Percentiles rank a stretch among this genome's conserved stretches.
Conservation (phyloP, 352 stramenopile species). For the Blastocystis sp. region DNA sequence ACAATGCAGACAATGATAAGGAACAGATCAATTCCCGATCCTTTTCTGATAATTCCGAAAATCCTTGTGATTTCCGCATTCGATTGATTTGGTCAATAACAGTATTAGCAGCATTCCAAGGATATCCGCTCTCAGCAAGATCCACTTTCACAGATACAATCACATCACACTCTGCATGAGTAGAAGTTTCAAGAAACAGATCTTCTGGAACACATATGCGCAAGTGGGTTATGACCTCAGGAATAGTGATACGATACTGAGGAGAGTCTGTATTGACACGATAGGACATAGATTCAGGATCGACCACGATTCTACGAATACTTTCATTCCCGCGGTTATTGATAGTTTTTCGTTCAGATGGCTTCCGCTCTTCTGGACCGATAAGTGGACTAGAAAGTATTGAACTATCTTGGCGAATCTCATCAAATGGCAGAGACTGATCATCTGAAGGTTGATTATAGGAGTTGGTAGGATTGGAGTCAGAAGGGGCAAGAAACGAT, state of each 20-base stretch:
- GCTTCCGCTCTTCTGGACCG: no score
- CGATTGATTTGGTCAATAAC: neutral
- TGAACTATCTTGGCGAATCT: no score
- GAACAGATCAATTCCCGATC: neutral
- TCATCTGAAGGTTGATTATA: no score
- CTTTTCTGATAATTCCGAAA: neutral
- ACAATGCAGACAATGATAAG: neutral
- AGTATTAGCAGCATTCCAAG: neutral
- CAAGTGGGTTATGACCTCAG: neutral
- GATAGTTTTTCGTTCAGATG: no score
- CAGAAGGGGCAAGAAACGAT: neutral
- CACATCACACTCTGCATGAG: neutral
- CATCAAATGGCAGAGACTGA: no score
- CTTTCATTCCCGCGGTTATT: neutral
- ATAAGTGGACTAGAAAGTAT: no score
- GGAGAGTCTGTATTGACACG: neutral
- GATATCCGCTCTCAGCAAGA: neutral
- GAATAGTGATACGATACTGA: neutral
- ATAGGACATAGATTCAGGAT: neutral
- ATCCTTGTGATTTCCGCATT: neutral
- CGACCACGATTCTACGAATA: neutral
- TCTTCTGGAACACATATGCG: neutral
- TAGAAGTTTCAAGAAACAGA: neutral
- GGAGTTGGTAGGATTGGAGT: no score
- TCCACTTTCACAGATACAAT: neutral